These are phyloP conservation scores for Aphanomyces euteiches DNA, from an alignment of 352 stramenopile genomes.

Conservation along the genomic window DNA sequence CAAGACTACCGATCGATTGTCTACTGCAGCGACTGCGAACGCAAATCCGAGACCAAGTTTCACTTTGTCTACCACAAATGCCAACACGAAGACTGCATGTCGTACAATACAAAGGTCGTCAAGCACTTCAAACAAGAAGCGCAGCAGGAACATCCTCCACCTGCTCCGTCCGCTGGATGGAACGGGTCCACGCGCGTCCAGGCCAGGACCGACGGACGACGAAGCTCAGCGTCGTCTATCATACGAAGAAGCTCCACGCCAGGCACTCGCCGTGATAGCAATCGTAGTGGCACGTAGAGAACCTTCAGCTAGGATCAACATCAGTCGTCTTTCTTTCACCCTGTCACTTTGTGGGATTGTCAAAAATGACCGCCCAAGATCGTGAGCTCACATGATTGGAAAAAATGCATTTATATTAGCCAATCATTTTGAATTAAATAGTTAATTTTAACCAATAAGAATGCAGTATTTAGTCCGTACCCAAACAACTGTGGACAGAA, in stretches of 20 bases:
- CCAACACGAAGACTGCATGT: constrained; percentile 69
- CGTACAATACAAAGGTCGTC: constrained; percentile 84
- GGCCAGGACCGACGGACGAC: background rate
- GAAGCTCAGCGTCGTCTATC: constrained; percentile 10
- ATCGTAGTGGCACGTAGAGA: constrained; percentile 1
- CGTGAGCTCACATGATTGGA: no score
- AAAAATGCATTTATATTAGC: no score
- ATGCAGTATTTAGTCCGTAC: no score
- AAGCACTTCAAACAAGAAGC: constrained; percentile 56
- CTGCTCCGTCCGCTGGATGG: background rate
- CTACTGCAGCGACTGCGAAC: constrained; percentile 84
- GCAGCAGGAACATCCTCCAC: background rate
- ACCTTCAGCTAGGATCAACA: background rate
- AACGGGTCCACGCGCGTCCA: constrained; percentile 13
- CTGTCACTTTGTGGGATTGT: no score
- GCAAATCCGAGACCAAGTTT: constrained; percentile 76
- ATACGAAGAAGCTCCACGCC: constrained; percentile 9
- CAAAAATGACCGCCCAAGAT: no score
- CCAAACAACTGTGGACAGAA: no score
- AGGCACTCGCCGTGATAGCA: background rate
- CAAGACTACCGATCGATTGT: constrained; percentile 66
- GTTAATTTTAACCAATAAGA: no score
- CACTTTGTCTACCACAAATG: constrained; percentile 89
- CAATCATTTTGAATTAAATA: no score
- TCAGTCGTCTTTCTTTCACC: background rate